Evolutionary conservation across 2,329 filamentous ascomycete species (phyloP).

Genomic region (Gyromitra esculenta): DNA sequence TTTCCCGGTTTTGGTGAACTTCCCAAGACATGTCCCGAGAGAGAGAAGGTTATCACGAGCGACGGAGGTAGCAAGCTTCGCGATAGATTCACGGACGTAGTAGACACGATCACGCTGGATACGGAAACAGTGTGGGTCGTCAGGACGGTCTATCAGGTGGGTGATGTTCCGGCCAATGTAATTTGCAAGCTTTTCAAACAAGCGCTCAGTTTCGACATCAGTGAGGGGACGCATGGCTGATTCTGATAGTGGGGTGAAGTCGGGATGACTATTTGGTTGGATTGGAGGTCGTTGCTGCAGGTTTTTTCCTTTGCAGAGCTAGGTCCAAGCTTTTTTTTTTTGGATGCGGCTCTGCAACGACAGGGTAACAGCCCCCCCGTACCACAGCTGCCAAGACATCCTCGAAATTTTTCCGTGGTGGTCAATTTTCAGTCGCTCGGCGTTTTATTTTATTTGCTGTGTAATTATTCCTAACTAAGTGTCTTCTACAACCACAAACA

Average conservation of each 20-base stretch:
- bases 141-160: slow-evolving; percentile 73
- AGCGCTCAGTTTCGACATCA: slow-evolving; percentile 71
- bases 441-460: slow-evolving; percentile 15
- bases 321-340: slow-evolving; percentile 3
- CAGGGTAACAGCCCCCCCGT: slow-evolving; percentile 33
- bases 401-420: slow-evolving; percentile 41
- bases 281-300: background rate
- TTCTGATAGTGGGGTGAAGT: slow-evolving; percentile 11
- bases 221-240: slow-evolving; percentile 80
- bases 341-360: slow-evolving; percentile 34
- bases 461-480: background rate
- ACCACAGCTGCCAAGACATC: slow-evolving; percentile 3
- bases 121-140: slow-evolving; percentile 86
- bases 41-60: slow-evolving; percentile 83
- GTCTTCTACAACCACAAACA: slow-evolving; percentile 61
- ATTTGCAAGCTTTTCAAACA: slow-evolving; percentile 92
- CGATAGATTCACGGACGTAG: slow-evolving; percentile 88
- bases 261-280: background rate
- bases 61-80: slow-evolving; percentile 89
- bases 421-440: background rate
- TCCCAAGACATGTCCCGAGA: slow-evolving; percentile 89
- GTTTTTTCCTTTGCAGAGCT: slow-evolving; percentile 13
- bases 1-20: slow-evolving; percentile 96
- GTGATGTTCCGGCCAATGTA: slow-evolving; percentile 72
- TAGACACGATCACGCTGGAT: slow-evolving; percentile 85